Conservation (phyloP, 2,329 filamentous ascomycete genomes). For the Beauveria medogensis region DNA sequence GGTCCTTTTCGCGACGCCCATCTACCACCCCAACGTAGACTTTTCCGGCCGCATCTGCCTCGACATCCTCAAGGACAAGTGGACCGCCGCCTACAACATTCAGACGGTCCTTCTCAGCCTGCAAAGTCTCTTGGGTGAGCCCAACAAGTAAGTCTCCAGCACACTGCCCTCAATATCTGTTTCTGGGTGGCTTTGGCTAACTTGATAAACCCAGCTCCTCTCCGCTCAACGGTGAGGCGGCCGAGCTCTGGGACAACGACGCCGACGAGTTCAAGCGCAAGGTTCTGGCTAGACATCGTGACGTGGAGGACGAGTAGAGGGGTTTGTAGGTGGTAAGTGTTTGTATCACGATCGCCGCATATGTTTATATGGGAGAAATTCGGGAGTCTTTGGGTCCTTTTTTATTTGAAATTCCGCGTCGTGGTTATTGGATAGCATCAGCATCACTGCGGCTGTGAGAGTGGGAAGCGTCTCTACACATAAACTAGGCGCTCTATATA, state of each 20-base stretch:
- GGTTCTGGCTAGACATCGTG: conserved; percentile 53
- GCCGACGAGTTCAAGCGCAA: conserved; percentile 78
- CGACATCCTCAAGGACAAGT: conserved; percentile 98
- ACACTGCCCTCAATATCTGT: not conserved
- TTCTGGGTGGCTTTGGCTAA: no score
- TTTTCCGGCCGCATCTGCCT: conserved; percentile 95
- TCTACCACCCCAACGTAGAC: conserved; percentile 98
- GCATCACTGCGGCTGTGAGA: conserved; percentile 15
- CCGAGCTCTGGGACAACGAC: conserved; percentile 90
- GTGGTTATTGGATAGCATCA: conserved; percentile 27
- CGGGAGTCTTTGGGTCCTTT: conserved; percentile 32
- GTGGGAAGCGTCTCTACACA: not conserved
- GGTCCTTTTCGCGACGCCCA: conserved; percentile 95
- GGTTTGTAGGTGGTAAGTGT: not conserved
- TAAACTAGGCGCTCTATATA: not conserved
- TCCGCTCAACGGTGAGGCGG: conserved; percentile 91
- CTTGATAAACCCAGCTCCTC: conserved; percentile 56
- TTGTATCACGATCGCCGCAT: not conserved
- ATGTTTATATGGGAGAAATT: conserved; percentile 25
- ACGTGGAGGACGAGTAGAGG: conserved; percentile 54
- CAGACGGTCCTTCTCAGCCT: conserved; percentile 87
- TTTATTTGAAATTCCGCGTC: conserved; percentile 23
- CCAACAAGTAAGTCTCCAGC: conserved; percentile 68
- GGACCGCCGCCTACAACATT: conserved; percentile 96
- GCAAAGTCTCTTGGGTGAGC: conserved; percentile 91